Base-by-base conservation (phyloP, 2,329 filamentous ascomycete species). In the Beauveria sp. region DNA sequence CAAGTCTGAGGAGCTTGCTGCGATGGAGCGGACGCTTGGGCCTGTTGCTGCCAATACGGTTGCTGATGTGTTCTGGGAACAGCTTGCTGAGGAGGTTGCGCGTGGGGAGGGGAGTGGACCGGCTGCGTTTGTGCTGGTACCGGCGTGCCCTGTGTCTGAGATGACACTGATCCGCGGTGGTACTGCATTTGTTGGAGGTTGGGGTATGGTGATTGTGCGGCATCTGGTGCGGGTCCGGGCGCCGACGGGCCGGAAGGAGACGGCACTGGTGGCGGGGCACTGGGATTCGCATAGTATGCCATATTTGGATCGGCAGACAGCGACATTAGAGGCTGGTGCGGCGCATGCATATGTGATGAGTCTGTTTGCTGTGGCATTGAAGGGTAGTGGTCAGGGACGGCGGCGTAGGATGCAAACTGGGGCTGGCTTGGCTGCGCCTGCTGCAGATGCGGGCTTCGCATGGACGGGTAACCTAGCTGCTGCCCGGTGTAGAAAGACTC, bases 401-500 rank as follows among this genome's bases (percentile, higher is more conserved):
- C 76, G 16, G 70, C 72, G 62, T 81, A 83, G 10, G 72, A 64
- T 12, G 75, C 64, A 66, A 78, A 80, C 62, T 78, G 79, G 56
- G 74, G 70, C 67, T 79, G 77, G 14, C 72, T 70, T 40, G 75
- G 65, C 43, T 70, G 71, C 34, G 66, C 67, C 34, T 69, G 78
- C 55, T 65, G 61, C 10, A 68, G 67, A 18, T 53, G 62, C 66
- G 78, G 61, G 76, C 72, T 58, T 77, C 78, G 72, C 64, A 86
- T 87, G 43, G 79, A 77, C 58, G 82, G 82, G 74, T 81, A 81
- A 43, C 77, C 76, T 16, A 72, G 70, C 47, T 83, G 77, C 66
- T 87, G 88, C 42, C 85, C 85, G 16, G 86, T 90, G 72, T 97
- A 97, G 72, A 89, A 97, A 73, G 81, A 93, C 71, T 97, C 93